These are phyloP conservation scores for Amaranthus hypochondriacus DNA, from an alignment of 148 eudicot genomes.

Conservation along the genomic window DNA sequence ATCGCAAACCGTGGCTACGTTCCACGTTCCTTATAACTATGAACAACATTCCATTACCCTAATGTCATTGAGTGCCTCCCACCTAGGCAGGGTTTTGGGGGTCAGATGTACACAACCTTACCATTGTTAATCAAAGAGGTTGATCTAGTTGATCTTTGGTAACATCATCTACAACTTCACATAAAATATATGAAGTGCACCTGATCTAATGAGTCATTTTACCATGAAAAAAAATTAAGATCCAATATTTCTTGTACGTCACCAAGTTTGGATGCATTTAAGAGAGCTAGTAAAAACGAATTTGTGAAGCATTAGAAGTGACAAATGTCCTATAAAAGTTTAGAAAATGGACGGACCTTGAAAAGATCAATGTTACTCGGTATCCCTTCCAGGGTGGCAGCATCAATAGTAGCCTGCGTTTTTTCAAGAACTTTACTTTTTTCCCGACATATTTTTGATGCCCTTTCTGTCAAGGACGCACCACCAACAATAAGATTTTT, in stretches of 20 bases:
- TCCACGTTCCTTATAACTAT: no score
- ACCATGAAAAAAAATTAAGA: not conserved
- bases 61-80: no score
- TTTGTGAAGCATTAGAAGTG: not conserved
- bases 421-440: constrained; percentile 58
- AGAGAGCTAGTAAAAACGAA: not conserved
- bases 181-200: no score
- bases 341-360: constrained; percentile 47
- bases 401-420: constrained; percentile 87
- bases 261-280: constrained; percentile 4
- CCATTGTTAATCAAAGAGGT: no score
- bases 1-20: no score
- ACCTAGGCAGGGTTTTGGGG: no score
- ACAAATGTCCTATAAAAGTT: not conserved
- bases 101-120: no score
- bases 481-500: constrained; percentile 77
- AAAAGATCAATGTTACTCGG: constrained; percentile 93
- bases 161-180: no score
- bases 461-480: constrained; percentile 61
- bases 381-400: constrained; percentile 92
- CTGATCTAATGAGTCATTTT: not conserved
- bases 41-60: no score
- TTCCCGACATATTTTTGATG: constrained; percentile 54
- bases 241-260: not conserved
- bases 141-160: no score